Base-by-base conservation (phyloP, 2,329 filamentous ascomycete genomes). In the Sporothrix euskadiensis region DNA sequence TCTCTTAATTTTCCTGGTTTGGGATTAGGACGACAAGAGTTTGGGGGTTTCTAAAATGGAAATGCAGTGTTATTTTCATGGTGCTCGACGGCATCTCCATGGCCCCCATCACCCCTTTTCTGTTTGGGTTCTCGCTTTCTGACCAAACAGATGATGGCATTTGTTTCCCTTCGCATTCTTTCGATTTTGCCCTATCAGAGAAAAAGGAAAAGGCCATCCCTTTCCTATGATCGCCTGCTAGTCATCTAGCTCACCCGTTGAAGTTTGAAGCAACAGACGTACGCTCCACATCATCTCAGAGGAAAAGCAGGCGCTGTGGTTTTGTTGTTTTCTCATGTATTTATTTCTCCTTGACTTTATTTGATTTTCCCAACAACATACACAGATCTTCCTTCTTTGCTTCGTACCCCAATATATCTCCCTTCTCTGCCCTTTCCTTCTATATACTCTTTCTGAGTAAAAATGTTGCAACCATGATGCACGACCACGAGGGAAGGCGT, bases 141-240 rank as follows among this genome's bases (percentile, higher is more conserved):
- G 22, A 30, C 61, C 56, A 59, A 35, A 59, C 56, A 35, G 30
- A 59, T 19, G 56, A 59, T 35, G 56, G 26, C 14, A 39, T 59
- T 32, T 59, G 12, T 35, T 59, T 59, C 35, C 56, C 35, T 59
- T 59, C n/a, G 1, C 12, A 26, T 54, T 6, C 22, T 56, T 19
- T 49, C 44, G 4, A 4, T 16, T 49, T 19, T 49, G 14, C 14
- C 44, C 14, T 16, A 4, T 14, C 6, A 44, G 12, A 12, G 2
- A 30, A 10, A 26, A 26, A 10, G 12, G 26, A 26, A 54, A 54
- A n/a, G n/a, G 19, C 22, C 12, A 59, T 35, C 56, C 61, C n/a
- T 65, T 65, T n/a, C 59, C 59, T 22, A 65, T 44, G 35, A 65
- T 65, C 61, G 61, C 14, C 59, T 44, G 35, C 59, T 65, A 65